phyloP scores from a whole-genome alignment of 805 yeast genomes.

The Pichia thaimueangensis region DNA sequence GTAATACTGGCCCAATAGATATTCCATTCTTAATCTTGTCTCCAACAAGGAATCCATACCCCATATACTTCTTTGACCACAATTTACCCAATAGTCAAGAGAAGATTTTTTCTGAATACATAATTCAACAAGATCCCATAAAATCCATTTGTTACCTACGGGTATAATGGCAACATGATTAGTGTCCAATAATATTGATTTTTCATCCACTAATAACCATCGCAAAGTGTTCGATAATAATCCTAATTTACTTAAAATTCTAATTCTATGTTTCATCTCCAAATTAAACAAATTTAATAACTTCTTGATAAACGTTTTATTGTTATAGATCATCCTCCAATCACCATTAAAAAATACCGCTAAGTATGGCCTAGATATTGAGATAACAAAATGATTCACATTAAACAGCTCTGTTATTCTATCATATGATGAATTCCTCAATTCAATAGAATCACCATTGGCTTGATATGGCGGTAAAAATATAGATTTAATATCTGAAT shows the following conservation, averaged over 20 bases:
- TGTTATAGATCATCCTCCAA: slow-evolving; percentile 46
- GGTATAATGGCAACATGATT: slow-evolving; percentile 91
- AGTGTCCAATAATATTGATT: slow-evolving; percentile 65
- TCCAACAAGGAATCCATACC: slow-evolving; percentile 77
- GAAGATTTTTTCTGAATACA: slow-evolving; percentile 66
- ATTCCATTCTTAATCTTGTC: slow-evolving; percentile 87
- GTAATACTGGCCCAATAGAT: slow-evolving; percentile 73
- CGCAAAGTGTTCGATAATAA: slow-evolving; percentile 62
- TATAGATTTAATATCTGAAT: slow-evolving; percentile 20
- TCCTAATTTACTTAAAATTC: slow-evolving; percentile 73
- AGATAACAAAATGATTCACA: slow-evolving; percentile 87
- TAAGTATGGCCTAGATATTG: slow-evolving; percentile 87
- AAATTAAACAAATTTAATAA: slow-evolving; percentile 53
- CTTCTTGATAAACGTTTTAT: slow-evolving; percentile 29
- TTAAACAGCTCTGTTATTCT: slow-evolving; percentile 87
- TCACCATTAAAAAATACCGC: slow-evolving; percentile 86
- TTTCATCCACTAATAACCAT: slow-evolving; percentile 80
- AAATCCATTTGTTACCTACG: slow-evolving; percentile 56
- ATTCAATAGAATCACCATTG: slow-evolving; percentile 9
- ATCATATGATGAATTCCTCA: slow-evolving; percentile 61
- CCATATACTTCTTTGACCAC: slow-evolving; percentile 94
- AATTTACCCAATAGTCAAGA: slow-evolving; percentile 80
- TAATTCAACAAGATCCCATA: slow-evolving; percentile 66
- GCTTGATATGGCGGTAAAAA: slow-evolving; percentile 38
- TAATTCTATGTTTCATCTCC: slow-evolving; percentile 81